Base-by-base conservation (phyloP, 352 stramenopile species). In the Globisporangium lucens region DNA sequence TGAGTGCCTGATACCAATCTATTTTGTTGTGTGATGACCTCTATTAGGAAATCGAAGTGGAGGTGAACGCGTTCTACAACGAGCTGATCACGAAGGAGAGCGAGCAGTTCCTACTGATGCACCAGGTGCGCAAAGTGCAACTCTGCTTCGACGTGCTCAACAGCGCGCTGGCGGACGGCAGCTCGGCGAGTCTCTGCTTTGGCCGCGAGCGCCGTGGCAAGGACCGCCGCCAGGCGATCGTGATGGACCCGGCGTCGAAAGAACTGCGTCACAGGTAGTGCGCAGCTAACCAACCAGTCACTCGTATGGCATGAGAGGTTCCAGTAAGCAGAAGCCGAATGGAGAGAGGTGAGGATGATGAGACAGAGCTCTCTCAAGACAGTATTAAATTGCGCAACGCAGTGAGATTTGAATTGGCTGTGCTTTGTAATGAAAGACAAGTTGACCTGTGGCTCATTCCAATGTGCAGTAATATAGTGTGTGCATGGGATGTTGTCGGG, bases 121-220 rank as follows among this genome's bases (percentile, higher is more conserved):
- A 94, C 66, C 86, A 94, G 55, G 70, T 94, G 7, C 80, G 79
- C 47, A 91, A 89, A 67, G 74, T 92, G 33, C 75, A 90, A 64
- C 51, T 83, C 22, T 93, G 85, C 68, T 74, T 90, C 13, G 85
- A 91, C 52, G 75, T 90, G 24, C 38, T 93, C 27, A 79, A 70
- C 49, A 75, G 73, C 0, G 70, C 58, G 13, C 66, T 75, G 17
- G 65, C 58, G 33, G 71, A 82, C 35, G 70, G 67, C 7, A 68
- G 74, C 30, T 65, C 67, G 0, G 69, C 76, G 41, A 73, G 70
- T 0, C 71, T 82, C 2, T 85, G 76, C 52, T 92, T 90, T 56
- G 82, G 82, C 7, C 78, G 85, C 9, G 77, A 82, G 36, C 82
- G 81, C 51, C 85, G 85, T 12, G 85, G 85, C 20, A 93, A 91